Base-by-base conservation (phyloP, 805 yeast species). In the Ogataea zsoltii region DNA sequence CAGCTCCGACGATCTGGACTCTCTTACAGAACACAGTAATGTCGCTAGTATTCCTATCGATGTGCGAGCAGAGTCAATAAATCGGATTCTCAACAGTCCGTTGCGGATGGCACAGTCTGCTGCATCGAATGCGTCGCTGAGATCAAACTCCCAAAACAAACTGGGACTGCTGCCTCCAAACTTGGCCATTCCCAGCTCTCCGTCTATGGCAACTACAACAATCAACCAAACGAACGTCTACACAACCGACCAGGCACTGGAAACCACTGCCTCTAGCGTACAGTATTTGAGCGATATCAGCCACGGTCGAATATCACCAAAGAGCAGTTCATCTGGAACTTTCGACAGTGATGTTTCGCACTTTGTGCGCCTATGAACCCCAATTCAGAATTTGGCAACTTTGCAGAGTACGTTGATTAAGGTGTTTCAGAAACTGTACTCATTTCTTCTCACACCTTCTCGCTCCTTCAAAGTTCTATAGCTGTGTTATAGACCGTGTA, bases 211-310 rank as follows among this genome's bases (percentile, higher is more conserved):
- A 1, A 46, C 53, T 3, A 46, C 53, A 2, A 38, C 49, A 16
- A 38, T 51, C 16, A 56, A 45, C 41, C 54, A 54, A 14, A 26
- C 41, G 29, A 54, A 54, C 33, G 53, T 54, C 11, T 56, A 49
- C 50, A 54, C 55, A 12, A 48, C 42, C 14, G 54, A 54, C 29
- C 52, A 48, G 43, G 42, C 46, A 9, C 13, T 38, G 9, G 52
- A 45, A 26, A 31, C 46, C 18, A 37, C 41, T 5, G 46, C 58
- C 4, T 50, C 60, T 2, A 50, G 55, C 42, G 36, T 48, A 18
- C 57, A 53, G 32, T 54, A 54, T 42, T 37, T 56, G 43, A 56
- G 53, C 40, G 58, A 56, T 19, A 52, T 56, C 16, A 50, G 54
- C 37, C 16, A 48, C 12, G 57, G 60, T 7, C 39, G 48, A 32